Evolutionary conservation across 1,284 basidiomycete genomes (phyloP).

Genomic region (Agaricales sp.): DNA sequence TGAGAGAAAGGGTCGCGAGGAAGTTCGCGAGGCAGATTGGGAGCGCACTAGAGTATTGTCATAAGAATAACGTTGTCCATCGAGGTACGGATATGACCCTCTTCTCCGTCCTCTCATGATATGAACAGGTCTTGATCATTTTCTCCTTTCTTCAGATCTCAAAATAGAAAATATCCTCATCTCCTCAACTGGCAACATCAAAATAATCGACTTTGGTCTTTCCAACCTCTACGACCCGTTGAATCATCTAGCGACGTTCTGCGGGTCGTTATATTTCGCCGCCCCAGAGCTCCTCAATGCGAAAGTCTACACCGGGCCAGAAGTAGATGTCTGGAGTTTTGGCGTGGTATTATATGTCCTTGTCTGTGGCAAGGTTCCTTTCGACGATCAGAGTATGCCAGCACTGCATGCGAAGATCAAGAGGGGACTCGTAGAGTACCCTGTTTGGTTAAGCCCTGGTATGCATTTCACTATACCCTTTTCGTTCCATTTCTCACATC

Average conservation of each 20-base stretch:
- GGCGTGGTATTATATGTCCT: constrained; percentile 97
- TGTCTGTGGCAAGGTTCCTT: constrained; percentile 97
- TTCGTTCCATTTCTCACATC: constrained; percentile 9
- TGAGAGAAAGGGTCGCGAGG: constrained; percentile 89
- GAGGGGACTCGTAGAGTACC: constrained; percentile 93
- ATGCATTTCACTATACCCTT: constrained; percentile 18
- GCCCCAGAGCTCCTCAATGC: constrained; percentile 96
- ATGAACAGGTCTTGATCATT: not conserved
- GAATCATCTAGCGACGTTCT: constrained; percentile 86
- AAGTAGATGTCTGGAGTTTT: constrained; percentile 99
- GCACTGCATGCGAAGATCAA: constrained; percentile 99
- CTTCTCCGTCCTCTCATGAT: not conserved
- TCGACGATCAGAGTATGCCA: constrained; percentile 99
- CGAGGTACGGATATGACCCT: constrained; percentile 37
- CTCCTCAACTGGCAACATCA: constrained; percentile 97
- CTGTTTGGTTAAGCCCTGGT: constrained; percentile 92
- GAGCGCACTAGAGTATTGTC: constrained; percentile 93
- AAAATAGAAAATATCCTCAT: constrained; percentile 99
- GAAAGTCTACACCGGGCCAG: constrained; percentile 92
- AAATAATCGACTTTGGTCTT: constrained; percentile 98
- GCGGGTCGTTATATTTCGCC: constrained; percentile 96
- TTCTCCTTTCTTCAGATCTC: constrained; percentile 74
- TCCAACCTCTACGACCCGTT: constrained; percentile 93
- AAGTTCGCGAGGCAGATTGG: constrained; percentile 98
- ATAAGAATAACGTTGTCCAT: constrained; percentile 96